Evolutionary conservation across 345 rosid species (phyloP).

Genomic region (Euphorbia tirucalli): DNA sequence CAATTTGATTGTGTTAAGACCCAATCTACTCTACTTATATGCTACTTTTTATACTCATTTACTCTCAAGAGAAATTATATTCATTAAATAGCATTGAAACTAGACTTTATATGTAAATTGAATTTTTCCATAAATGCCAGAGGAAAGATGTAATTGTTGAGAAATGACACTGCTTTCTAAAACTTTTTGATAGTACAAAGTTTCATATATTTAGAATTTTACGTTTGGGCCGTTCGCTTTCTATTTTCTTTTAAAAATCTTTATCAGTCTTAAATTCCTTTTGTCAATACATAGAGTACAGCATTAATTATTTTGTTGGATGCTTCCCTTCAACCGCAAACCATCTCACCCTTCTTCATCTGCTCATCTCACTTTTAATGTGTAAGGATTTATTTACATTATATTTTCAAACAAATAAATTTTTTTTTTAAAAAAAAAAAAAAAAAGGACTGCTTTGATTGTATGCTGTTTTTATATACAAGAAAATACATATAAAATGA

Average conservation of each 20-base stretch:
- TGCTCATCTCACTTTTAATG: not conserved
- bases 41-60: no score
- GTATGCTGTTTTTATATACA: no score
- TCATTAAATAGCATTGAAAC: conserved; percentile 25
- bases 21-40: no score
- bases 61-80: not conserved
- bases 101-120: not conserved
- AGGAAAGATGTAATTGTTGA: not conserved
- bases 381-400: no score
- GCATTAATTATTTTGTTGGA: conserved; percentile 3
- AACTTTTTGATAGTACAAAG: not conserved
- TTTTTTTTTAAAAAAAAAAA: no score
- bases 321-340: not conserved
- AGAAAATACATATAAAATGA: no score
- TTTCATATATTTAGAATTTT: not conserved
- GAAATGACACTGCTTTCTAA: not conserved
- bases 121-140: no score
- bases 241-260: conserved; percentile 4
- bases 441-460: no score
- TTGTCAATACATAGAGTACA: not conserved
- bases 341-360: not conserved
- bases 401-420: no score
- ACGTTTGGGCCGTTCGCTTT: not conserved
- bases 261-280: no score
- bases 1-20: no score